phyloP scores from a whole-genome alignment of 164 flowering plant genomes.

The Nymphaea thermarum region DNA sequence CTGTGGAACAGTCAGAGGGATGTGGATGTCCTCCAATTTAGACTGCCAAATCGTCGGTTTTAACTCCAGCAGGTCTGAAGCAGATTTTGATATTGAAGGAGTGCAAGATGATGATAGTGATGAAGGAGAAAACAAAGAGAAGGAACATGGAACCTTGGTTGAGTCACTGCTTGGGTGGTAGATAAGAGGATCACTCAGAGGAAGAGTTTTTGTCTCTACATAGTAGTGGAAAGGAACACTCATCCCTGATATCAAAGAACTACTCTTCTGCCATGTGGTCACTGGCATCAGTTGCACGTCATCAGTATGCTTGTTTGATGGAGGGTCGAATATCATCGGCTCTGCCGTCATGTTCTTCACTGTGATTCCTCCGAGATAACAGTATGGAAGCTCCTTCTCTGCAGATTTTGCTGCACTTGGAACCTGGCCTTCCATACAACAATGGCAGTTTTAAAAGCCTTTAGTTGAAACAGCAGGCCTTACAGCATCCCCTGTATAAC shows the following conservation, averaged over 20 bases:
- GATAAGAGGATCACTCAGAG: not conserved
- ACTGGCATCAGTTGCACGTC: not conserved
- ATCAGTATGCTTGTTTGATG: not conserved
- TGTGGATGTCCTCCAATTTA: slow-evolving; percentile 5
- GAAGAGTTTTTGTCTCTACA: not conserved
- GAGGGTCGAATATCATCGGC: not conserved
- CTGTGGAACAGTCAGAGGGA: slow-evolving; percentile 3
- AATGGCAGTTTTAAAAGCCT: not conserved
- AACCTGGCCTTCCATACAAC: not conserved
- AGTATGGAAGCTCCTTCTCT: not conserved
- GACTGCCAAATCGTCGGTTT: slow-evolving; percentile 2
- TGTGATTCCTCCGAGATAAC: not conserved
- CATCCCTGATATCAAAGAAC: not conserved
- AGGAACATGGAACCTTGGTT: not conserved
- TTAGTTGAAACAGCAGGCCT: not conserved
- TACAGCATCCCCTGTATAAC: too few relatives aligned
- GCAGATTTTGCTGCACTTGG: not conserved
- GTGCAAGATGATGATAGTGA: slow-evolving; percentile 12
- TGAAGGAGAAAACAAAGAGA: not conserved
- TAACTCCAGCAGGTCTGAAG: slow-evolving; percentile 25
- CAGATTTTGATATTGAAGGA: slow-evolving; percentile 8
- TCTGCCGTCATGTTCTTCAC: not conserved
- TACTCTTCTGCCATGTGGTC: not conserved
- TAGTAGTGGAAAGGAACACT: not conserved
- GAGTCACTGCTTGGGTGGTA: not conserved